phyloP scores from a whole-genome alignment of 1,284 basidiomycete genomes.

The Ustilago hordei region DNA sequence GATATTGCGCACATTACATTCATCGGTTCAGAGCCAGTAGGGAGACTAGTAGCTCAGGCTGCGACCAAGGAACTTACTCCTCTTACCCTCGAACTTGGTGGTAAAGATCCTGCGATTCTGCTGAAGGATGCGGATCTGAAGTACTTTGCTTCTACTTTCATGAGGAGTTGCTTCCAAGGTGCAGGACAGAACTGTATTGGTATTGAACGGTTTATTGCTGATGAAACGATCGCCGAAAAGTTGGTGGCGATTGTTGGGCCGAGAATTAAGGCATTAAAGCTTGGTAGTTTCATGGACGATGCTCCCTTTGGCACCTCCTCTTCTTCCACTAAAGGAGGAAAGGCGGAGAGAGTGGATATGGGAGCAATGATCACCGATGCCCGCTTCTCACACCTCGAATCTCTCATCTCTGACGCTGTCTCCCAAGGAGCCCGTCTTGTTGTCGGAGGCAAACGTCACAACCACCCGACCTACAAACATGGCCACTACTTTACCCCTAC shows the following conservation, averaged over 20 bases:
- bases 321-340: neutral
- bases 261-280: slow-evolving; percentile 51
- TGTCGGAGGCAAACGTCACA: slow-evolving; percentile 77
- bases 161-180: slow-evolving; percentile 75
- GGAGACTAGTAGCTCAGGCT: slow-evolving; percentile 83
- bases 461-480: slow-evolving; percentile 76
- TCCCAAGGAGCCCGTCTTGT: slow-evolving; percentile 79
- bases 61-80: slow-evolving; percentile 88
- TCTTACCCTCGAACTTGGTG: slow-evolving; percentile 87
- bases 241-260: slow-evolving; percentile 72
- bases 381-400: slow-evolving; percentile 78
- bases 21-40: slow-evolving; percentile 92
- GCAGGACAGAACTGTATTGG: slow-evolving; percentile 92
- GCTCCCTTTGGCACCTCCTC: slow-evolving; percentile 40
- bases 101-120: slow-evolving; percentile 74
- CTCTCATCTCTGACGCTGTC: slow-evolving; percentile 79
- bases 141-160: slow-evolving; percentile 72
- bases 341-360: slow-evolving; percentile 73
- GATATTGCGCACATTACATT: slow-evolving; percentile 81
- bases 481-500: slow-evolving; percentile 88
- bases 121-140: slow-evolving; percentile 71
- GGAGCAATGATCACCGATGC: slow-evolving; percentile 83
- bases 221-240: slow-evolving; percentile 78
- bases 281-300: slow-evolving; percentile 64
- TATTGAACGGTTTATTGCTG: slow-evolving; percentile 91